Evolutionary conservation across 208 protist genomes (phyloP), one percentile per base, ranked within the genome.

Genomic region (Borovskyia barvae): DNA sequence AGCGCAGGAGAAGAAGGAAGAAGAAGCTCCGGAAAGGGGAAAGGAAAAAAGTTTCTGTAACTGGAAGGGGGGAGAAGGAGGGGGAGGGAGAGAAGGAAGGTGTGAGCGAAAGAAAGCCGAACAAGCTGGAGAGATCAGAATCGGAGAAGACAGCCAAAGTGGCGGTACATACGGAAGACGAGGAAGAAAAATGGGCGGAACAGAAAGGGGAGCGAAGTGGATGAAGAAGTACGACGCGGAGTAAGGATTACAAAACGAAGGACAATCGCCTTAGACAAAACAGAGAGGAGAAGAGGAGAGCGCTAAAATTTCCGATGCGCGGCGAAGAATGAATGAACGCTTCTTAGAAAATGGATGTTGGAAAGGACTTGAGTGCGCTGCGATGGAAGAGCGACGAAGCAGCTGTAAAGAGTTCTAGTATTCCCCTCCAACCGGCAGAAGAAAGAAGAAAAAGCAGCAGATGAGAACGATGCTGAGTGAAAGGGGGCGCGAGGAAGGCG

Each of bases 31-130:
- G 14, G 6, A 9, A 24, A 54, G 15, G 20, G 32, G 15, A 25
- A 69, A 28, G 28, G 50, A 64, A 30, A 51, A 19, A n/a, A 60
- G 68, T 33, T 39, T 39, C 11, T 39, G 35, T 15, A 8, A 39
- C 35, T 39, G 35, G 22, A 30, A 51, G 0, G 20, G 33, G n/a
- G 28, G 9, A 42, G 32, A 12, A 39, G 9, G 22, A 19, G 41
- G 30, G 28, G 28, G 28, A 11, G 4, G 49, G 20, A 32, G 7
- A 50, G 43, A 33, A 33, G 29, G 17, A 41, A n/a, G n/a, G n/a
- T n/a, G n/a, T n/a, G 6, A 54, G 22, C 22, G 47, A 58, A 47
- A 74, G 37, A 30, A 49, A 49, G n/a, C 25, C 6, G 17, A 36
- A 52, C 5, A 37, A 0, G 32, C 20, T 3, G 37, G 5, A 17